phyloP scores from a whole-genome alignment of 2,329 filamentous ascomycete species.

The Triangularia verruculosa region DNA sequence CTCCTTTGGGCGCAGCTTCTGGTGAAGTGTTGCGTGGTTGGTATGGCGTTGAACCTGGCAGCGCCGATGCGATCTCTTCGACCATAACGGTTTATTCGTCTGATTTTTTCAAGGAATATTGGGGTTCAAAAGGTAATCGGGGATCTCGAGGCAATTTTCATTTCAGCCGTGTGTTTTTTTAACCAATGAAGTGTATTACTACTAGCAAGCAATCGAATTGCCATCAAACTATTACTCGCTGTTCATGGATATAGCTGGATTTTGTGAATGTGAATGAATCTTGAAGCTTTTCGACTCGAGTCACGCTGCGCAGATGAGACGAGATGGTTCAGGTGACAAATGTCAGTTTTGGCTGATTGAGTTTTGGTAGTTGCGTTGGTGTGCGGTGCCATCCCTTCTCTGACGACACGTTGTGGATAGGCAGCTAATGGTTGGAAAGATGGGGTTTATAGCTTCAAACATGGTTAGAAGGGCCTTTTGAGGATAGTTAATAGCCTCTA shows the following conservation, averaged over 20 bases:
- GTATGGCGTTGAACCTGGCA: slow-evolving; percentile 24
- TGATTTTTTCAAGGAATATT: slow-evolving; percentile 8
- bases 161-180: not conserved
- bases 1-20: slow-evolving; percentile 17
- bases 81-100: not conserved
- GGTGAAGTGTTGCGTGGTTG: slow-evolving; percentile 16
- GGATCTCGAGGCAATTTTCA: slow-evolving; percentile 7
- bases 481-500: too few species aligned
- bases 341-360: not conserved
- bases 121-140: slow-evolving; percentile 23
- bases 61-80: slow-evolving; percentile 11
- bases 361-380: not conserved
- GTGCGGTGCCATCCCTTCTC: not conserved
- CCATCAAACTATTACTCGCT: not conserved
- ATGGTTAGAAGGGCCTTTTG: too few species aligned
- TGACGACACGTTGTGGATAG: too few species aligned
- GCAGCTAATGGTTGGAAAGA: too few species aligned
- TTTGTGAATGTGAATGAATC: not conserved
- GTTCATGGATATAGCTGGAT: too few species aligned
- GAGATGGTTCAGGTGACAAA: not conserved
- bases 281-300: not conserved
- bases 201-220: slow-evolving; percentile 11
- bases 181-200: slow-evolving; percentile 17
- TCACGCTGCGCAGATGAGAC: not conserved
- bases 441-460: too few species aligned